Conservation (phyloP, 2,329 filamentous ascomycete species). For the Clarireedia monteithiana region DNA sequence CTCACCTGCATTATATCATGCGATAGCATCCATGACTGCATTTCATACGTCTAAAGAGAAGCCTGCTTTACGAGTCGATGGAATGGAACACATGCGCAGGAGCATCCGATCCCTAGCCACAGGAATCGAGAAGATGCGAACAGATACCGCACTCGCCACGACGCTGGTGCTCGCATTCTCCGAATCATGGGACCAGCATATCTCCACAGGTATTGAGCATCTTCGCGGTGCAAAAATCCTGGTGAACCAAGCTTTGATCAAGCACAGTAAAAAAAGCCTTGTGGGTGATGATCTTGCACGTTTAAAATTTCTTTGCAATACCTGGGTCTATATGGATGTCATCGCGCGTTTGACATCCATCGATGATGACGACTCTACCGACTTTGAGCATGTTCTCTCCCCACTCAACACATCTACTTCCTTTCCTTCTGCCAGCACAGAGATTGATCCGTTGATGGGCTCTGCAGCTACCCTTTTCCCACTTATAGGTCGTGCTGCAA, state of each 20-base stretch:
- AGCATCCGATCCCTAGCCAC: conserved; percentile 52
- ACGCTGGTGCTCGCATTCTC: conserved; percentile 61
- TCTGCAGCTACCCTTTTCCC: conserved; percentile 62
- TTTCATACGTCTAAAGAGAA: conserved; percentile 57
- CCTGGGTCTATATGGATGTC: conserved; percentile 69
- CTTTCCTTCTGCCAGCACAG: conserved; percentile 34
- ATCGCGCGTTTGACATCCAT: conserved; percentile 59
- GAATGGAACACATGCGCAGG: conserved; percentile 61
- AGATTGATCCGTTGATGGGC: conserved; percentile 65
- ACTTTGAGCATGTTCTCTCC: conserved; percentile 41
- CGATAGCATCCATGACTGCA: conserved; percentile 59
- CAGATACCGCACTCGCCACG: conserved; percentile 61
- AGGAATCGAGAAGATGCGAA: conserved; percentile 54
- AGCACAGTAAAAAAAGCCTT: conserved; percentile 36
- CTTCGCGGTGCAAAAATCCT: conserved; percentile 59
- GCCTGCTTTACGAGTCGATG: conserved; percentile 49
- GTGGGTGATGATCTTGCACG: conserved; percentile 42
- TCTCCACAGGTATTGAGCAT: conserved; percentile 60
- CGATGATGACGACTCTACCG: conserved; percentile 40
- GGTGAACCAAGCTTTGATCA: conserved; percentile 48
- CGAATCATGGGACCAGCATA: conserved; percentile 64
- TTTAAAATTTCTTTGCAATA: conserved; percentile 61
- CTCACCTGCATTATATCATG: conserved; percentile 59
- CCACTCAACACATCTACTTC: conserved; percentile 30
- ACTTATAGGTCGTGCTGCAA: conserved; percentile 57